Base-by-base conservation (phyloP, 768 basidiomycete genomes). In the Auricularia cornea region DNA sequence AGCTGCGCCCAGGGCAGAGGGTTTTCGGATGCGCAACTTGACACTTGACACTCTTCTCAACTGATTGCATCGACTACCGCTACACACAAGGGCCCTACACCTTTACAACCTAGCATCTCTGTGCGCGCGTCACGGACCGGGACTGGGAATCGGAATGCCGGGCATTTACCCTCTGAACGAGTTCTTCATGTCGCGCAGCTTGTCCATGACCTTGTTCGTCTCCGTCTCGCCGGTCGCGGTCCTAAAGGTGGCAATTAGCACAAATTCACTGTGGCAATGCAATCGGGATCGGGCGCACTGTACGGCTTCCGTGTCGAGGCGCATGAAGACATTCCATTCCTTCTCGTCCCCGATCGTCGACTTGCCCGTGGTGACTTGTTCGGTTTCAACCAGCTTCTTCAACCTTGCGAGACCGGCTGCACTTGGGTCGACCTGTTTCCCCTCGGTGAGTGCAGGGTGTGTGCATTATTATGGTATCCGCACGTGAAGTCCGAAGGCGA, bases 291-390 rank as follows among this genome's bases (percentile, higher is more conserved):
- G n/a, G n/a, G 78, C 85, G 64, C 67, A 92, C 92, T 78, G 78
- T 35, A 94, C 83, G 4, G 84, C 79, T 3, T 80, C 78, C 65
- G 77, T 84, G 3, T 80, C 75, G 12, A 94, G 75, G 20, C 94
- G 83, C 92, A 97, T 94, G 74, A 98, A 98, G 8, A 93, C 86
- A 74, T 98, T 98, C 91, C 92, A 95, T 66, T 85, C 79, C 76
- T 94, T 94, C 78, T 98, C 96, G 67, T 98, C 90, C 0, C 83
- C 90, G 59, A 98, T 94, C 0, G 94, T 97, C 14, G 90, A 89
- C 71, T 88, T 76, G 44, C 95, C 94, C 3, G 89, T 84, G 3
- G 89, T 93, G 54, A 84, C 73, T 62, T 79, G 70, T 69, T 92
- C 86, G 56, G 79, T 77, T 60, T 81, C 71, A 28, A 83, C 81